Base-by-base conservation (phyloP, 2,329 filamentous ascomycete species). In the Furcasterigmium sp. region DNA sequence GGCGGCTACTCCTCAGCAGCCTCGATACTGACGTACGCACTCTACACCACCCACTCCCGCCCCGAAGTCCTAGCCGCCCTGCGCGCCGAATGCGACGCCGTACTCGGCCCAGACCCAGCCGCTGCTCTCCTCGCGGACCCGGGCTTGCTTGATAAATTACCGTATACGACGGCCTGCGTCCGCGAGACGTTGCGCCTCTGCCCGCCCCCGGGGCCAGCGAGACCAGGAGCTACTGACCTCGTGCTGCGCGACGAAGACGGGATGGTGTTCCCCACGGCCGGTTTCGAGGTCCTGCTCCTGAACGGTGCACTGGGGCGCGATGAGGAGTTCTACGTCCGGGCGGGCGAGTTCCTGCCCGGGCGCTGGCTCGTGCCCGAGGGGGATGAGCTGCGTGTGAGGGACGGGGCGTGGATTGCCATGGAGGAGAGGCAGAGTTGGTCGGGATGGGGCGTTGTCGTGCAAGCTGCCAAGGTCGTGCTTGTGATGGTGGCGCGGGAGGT, bases 151-250 rank as follows among this genome's bases (percentile, higher is more conserved):
- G 44, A 47, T 10, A 32, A 38, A 1, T 44, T 44, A 2, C 41
- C 46, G 2, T 44, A 42, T 15, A 18, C 44, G 3, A 62, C 60
- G 9, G 76, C 75, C 34, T 68, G 78, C 17, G 68, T 78, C 47
- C 76, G 78, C 50, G 78, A 82, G 56, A 62, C 68, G 1, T 59
- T 80, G 15, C 68, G 77, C 9, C 54, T 80, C 26, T 76, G 72
- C 49, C 75, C 75, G 11, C 68, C 76, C 1, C 62, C 39, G 67
- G 67, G 3, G 64, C 70, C 29, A 66, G 75, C 21, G 47, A 46
- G 13, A 67, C 65, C 17, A 25, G 47, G 48, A 15, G 64, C 66
- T 36, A 54, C 67, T 42, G 64, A 67, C n/a, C 52, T 69, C 39
- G 65, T 59, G 37, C 62, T 74, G 23, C 64, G 57, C 3, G 61